These are phyloP conservation scores for Buddleja alternifolia DNA, from an alignment of 257 asterid genomes.

Conservation along the genomic window DNA sequence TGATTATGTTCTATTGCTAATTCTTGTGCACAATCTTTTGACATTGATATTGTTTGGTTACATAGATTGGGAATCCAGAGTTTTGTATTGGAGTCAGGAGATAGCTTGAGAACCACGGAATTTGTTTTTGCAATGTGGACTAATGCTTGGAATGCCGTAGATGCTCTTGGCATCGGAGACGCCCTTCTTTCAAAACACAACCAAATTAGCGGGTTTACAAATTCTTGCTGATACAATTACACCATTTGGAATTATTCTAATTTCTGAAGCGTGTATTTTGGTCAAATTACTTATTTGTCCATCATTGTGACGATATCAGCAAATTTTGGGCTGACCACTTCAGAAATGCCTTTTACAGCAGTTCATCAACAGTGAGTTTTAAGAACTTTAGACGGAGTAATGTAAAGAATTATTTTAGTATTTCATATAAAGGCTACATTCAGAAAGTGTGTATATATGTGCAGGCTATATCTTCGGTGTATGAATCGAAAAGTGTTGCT, in stretches of 20 bases:
- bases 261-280: too few relatives aligned
- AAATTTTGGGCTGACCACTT: constrained; percentile 38
- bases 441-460: too few relatives aligned
- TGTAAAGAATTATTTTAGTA: too few relatives aligned
- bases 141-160: constrained; percentile 57
- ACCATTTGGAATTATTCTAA: too few relatives aligned
- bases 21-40: too few relatives aligned
- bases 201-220: constrained; percentile 42
- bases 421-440: constrained; percentile 35
- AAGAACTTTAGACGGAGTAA: too few relatives aligned
- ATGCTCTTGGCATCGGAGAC: constrained; percentile 46
- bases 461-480: too few relatives aligned
- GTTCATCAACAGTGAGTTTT: too few relatives aligned
- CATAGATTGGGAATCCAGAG: constrained; percentile 47
- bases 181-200: constrained; percentile 38
- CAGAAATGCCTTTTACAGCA: constrained; percentile 39
- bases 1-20: too few relatives aligned
- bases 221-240: too few relatives aligned
- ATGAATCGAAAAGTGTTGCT: constrained; percentile 43
- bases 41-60: too few relatives aligned
- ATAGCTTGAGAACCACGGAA: constrained; percentile 41
- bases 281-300: too few relatives aligned
- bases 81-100: constrained; percentile 56
- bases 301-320: constrained; percentile 39
- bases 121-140: constrained; percentile 53